phyloP scores from a whole-genome alignment of 164 flowering plant species.

The Magnolia changhungtana region DNA sequence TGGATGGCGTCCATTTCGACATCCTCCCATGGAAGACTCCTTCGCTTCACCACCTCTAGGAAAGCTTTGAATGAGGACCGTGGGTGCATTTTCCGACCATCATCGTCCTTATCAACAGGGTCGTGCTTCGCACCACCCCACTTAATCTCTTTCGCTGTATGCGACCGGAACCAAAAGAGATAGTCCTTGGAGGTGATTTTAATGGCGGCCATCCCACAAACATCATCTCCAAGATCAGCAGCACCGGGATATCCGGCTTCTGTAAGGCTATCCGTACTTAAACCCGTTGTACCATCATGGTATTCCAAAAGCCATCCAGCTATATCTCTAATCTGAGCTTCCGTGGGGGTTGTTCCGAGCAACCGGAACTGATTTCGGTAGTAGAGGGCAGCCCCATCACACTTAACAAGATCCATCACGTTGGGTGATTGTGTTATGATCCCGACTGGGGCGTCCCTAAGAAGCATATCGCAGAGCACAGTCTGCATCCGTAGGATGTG shows the following conservation, averaged over 20 bases:
- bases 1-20: conserved; percentile 87
- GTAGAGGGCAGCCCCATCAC: conserved; percentile 78
- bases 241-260: conserved; percentile 77
- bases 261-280: conserved; percentile 73
- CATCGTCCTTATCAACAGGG: conserved; percentile 65
- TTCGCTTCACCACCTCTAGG: conserved; percentile 67
- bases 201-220: conserved; percentile 78
- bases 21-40: conserved; percentile 84
- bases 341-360: conserved; percentile 71
- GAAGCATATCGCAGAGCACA: conserved; percentile 77
- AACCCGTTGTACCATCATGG: conserved; percentile 50
- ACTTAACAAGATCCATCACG: conserved; percentile 72
- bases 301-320: conserved; percentile 52
- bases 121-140: conserved; percentile 91
- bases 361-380: conserved; percentile 46
- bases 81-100: conserved; percentile 74
- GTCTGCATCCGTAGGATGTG: conserved; percentile 60
- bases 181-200: conserved; percentile 55
- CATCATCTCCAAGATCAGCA: conserved; percentile 49
- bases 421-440: conserved; percentile 70
- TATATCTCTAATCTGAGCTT: conserved; percentile 55
- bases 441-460: conserved; percentile 64
- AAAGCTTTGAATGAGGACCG: conserved; percentile 87
- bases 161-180: conserved; percentile 81
- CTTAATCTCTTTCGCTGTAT: conserved; percentile 66